A percentile compares a stretch with the other conserved stretches of the same genome.
These are phyloP conservation scores for Handroanthus guayacan DNA, from an alignment of 257 asterid genomes.

Conservation along the genomic window DNA sequence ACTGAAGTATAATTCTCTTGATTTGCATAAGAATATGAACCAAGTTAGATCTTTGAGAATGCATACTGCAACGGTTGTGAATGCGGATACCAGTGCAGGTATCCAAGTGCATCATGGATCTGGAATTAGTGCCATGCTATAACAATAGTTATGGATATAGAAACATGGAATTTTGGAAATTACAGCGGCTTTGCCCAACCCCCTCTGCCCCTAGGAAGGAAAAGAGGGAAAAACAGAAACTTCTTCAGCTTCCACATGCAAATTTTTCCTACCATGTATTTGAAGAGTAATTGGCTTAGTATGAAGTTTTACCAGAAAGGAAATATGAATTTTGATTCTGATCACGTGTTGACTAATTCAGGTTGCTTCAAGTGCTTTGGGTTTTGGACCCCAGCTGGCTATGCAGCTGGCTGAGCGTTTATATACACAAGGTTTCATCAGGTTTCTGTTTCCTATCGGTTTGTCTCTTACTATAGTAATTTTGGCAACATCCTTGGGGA, in stretches of 20 bases:
- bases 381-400: constrained; percentile 88
- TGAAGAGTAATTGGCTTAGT: background rate
- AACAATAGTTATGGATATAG: background rate
- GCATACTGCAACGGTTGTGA: no score
- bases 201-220: background rate
- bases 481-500: constrained; percentile 15
- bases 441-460: constrained; percentile 51
- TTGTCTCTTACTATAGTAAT: constrained; percentile 13
- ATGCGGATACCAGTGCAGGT: background rate
- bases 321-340: constrained; percentile 15
- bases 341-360: constrained; percentile 44
- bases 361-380: constrained; percentile 97
- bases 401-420: constrained; percentile 97
- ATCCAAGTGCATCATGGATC: background rate
- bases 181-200: background rate
- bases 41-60: background rate
- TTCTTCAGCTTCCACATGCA: background rate
- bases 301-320: constrained; percentile 15
- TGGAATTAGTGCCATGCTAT: background rate
- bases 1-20: background rate
- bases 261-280: background rate
- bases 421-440: constrained; percentile 92
- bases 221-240: background rate
- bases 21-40: background rate
- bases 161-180: background rate